These are phyloP conservation scores for Dipodascopsis uninucleata DNA, from an alignment of 805 yeast species.

Conservation along the genomic window DNA sequence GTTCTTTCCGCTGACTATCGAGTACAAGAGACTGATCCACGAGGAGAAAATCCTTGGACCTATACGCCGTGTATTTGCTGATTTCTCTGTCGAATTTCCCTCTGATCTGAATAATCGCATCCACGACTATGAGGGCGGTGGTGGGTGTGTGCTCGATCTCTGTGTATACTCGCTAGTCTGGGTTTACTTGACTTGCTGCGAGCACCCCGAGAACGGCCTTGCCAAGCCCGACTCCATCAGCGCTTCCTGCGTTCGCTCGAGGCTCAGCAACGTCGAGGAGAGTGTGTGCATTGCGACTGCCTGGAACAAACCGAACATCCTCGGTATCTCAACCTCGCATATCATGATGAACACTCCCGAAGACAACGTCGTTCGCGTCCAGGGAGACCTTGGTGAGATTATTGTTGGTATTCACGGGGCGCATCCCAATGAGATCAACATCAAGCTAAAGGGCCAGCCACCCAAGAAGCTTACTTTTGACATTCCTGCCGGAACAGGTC, in stretches of 20 bases:
- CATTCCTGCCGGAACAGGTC: conserved; percentile 40
- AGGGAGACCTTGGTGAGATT: conserved; percentile 17
- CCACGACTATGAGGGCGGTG: conserved; percentile 48
- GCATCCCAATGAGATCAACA: conserved; percentile 14
- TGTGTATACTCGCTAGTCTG: conserved; percentile 53
- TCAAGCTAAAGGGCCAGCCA: neutral
- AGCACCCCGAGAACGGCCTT: conserved; percentile 11
- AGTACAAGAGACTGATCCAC: conserved; percentile 40
- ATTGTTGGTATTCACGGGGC: conserved; percentile 12
- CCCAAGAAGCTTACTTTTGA: conserved; percentile 2
- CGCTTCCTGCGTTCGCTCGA: too few species aligned
- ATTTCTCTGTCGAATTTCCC: conserved; percentile 42
- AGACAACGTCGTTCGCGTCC: conserved; percentile 18
- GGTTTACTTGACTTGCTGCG: conserved; percentile 23
- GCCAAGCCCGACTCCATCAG: conserved; percentile 10
- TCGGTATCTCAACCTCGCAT: conserved; percentile 10
- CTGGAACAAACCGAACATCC: conserved; percentile 13
- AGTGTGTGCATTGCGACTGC: conserved; percentile 8
- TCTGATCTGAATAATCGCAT: conserved; percentile 40
- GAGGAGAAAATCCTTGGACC: conserved; percentile 46
- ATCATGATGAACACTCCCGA: conserved; percentile 10
- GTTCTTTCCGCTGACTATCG: conserved; percentile 45
- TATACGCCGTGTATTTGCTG: conserved; percentile 43
- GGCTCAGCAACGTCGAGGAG: too few species aligned
- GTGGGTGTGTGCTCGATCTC: conserved; percentile 55